Conservation (phyloP, 2,329 filamentous ascomycete genomes). For the Fusarium redolens region DNA sequence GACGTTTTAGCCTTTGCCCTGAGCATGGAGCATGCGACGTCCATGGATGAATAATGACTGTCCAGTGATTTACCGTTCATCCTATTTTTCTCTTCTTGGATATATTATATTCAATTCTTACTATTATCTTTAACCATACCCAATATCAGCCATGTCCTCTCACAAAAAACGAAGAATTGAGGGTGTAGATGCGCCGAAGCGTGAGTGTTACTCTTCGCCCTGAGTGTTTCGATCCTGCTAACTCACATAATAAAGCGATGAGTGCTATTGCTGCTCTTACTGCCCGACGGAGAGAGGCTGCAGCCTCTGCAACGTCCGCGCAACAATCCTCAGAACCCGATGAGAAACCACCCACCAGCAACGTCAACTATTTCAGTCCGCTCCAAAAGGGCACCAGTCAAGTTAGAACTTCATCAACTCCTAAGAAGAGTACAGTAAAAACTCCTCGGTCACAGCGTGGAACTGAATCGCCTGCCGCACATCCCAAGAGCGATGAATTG, state of each 20-base stretch:
- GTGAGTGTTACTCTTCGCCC: conserved; percentile 39
- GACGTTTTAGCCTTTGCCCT: neutral
- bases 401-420: conserved; percentile 13
- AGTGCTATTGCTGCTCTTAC: conserved; percentile 54
- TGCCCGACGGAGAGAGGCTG: conserved; percentile 48
- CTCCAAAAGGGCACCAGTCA: conserved; percentile 39
- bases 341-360: conserved; percentile 30
- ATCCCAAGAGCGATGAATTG: conserved; percentile 11
- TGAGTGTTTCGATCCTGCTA: neutral
- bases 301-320: conserved; percentile 14
- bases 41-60: neutral
- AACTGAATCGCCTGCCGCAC: conserved; percentile 15
- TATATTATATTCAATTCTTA: neutral
- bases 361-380: conserved; percentile 47
- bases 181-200: conserved; percentile 42
- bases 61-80: neutral
- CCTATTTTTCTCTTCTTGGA: neutral
- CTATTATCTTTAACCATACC: too few species aligned
- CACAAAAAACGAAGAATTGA: conserved; percentile 53
- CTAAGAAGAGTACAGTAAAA: conserved; percentile 35
- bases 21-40: neutral
- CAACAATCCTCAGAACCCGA: conserved; percentile 31
- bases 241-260: conserved; percentile 25
- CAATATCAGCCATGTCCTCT: conserved; percentile 42
- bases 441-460: conserved; percentile 16